Evolutionary conservation across 208 protist species (phyloP), one percentile per base, ranked within the genome.

Genomic region (Endotrypanum monterogeii): DNA sequence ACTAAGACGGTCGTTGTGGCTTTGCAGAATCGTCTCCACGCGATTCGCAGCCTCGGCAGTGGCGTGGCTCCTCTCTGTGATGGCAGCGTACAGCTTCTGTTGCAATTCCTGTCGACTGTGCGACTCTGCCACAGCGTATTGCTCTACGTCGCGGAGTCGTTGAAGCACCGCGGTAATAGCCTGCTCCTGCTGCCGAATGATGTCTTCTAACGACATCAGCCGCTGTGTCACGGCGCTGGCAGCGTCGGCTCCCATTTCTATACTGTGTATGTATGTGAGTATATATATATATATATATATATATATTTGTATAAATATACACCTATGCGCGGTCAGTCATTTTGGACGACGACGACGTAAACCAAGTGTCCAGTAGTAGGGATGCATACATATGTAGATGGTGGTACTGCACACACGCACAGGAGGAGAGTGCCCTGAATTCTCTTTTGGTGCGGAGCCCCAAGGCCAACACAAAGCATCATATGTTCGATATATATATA

Each of bases 131-230:
- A 76, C 82, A 44, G 91, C 70, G 77, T 84, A 84, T 71, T 94
- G 85, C 80, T 97, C 93, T n/a, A 95, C 77, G 66, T 88, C 88
- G 18, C 85, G 84, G 20, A 97, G 73, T 28, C 93, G 86, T n/a
- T 87, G 79, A n/a, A 97, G 83, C 0, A 94, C 62, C 9, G 74
- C 75, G 14, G 78, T 61, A 58, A 93, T 74, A 9, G 80, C 88
- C 16, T 89, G 84, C 76, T 94, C 93, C 69, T 91, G 89, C 72
- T 88, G 82, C 0, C 84, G 88, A 25, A 97, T 83, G 28, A 95
- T 87, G 60, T 95, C 89, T 79, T 97, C 90, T 63, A 97, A 76
- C 3, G 93, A 97, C 50, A 87, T 28, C n/a, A 92, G 73, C 11
- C 93, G 85, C 48, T 82, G 84, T 12, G 80, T 81, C 60, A 97